phyloP scores from a whole-genome alignment of 495 filamentous ascomycete genomes.

The Xylaria cubensis region DNA sequence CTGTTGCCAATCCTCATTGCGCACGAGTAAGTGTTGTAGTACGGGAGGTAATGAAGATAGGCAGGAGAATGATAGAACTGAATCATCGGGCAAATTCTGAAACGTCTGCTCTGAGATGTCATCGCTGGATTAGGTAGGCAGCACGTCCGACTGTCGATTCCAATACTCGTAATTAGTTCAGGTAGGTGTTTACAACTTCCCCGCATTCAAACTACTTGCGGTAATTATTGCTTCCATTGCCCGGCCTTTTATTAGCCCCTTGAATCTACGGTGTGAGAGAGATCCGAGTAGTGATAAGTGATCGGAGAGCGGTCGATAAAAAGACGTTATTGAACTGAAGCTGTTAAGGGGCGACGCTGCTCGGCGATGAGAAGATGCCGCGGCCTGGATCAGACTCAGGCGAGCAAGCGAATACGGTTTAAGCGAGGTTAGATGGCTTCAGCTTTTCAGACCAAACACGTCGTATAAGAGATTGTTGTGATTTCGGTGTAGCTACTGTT shows the following conservation, averaged over 20 bases:
- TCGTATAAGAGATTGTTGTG: not conserved
- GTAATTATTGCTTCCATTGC: slow-evolving; percentile 1
- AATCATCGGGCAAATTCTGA: slow-evolving; percentile 12
- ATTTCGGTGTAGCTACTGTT: not conserved
- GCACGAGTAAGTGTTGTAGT: slow-evolving; percentile 1
- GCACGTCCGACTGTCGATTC: slow-evolving; percentile 8
- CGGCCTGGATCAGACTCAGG: not conserved
- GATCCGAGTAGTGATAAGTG: slow-evolving; percentile 12
- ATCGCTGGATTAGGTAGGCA: slow-evolving; percentile 19
- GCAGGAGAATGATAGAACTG: slow-evolving; percentile 16
- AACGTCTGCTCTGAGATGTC: slow-evolving; percentile 15
- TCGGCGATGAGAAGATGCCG: slow-evolving; percentile 2
- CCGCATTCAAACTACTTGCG: slow-evolving; percentile 4
- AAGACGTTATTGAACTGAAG: not conserved
- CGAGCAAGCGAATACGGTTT: not conserved
- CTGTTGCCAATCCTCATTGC: slow-evolving; percentile 17
- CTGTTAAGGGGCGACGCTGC: not conserved
- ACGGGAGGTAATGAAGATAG: slow-evolving; percentile 26
- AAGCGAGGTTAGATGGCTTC: slow-evolving; percentile 7
- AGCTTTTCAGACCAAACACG: slow-evolving; percentile 11
- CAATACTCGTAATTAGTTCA: not conserved
- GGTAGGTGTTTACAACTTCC: not conserved
- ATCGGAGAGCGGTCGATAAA: slow-evolving; percentile 1
- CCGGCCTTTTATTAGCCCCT: not conserved
- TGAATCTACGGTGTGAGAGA: slow-evolving; percentile 8